Percentiles rank a stretch among this genome's conserved stretches.
These are phyloP conservation scores for Berkeleyomyces rouxiae DNA, from an alignment of 2,329 filamentous ascomycete species.

Conservation along the genomic window DNA sequence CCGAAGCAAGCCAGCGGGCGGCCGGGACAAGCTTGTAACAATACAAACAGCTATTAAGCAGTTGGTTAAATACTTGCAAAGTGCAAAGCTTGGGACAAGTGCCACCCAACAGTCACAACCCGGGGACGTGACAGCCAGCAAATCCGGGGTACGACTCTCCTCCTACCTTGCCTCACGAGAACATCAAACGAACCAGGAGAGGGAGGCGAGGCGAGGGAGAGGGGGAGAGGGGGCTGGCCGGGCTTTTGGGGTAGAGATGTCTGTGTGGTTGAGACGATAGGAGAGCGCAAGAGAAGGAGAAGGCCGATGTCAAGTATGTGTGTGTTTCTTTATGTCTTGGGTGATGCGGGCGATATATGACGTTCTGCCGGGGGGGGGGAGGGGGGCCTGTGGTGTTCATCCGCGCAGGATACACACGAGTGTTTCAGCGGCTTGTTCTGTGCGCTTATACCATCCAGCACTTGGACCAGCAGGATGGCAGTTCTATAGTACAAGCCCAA, in stretches of 20 bases:
- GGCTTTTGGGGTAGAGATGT: too few relatives aligned
- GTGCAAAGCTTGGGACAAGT: background rate
- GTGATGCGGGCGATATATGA: too few relatives aligned
- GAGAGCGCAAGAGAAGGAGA: too few relatives aligned
- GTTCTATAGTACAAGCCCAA: background rate
- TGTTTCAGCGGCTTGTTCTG: background rate
- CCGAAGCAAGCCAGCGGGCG: too few relatives aligned
- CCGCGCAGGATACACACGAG: too few relatives aligned
- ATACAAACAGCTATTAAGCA: background rate
- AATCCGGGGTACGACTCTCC: background rate
- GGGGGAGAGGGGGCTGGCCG: background rate
- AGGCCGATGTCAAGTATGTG: too few relatives aligned
- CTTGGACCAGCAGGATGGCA: background rate
- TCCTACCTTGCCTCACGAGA: background rate
- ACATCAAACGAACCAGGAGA: background rate
- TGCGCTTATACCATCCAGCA: background rate
- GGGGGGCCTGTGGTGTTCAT: too few relatives aligned
- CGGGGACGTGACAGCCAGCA: background rate
- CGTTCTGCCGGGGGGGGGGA: too few relatives aligned
- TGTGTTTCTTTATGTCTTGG: too few relatives aligned
- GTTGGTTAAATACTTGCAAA: too few relatives aligned
- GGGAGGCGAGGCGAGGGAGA: background rate
- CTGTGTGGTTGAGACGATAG: too few relatives aligned
- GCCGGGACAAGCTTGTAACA: background rate
- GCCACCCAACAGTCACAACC: background rate